These are phyloP conservation scores for Phialemoniopsis sp. DNA, from an alignment of 2,329 filamentous ascomycete species.

Conservation along the genomic window DNA sequence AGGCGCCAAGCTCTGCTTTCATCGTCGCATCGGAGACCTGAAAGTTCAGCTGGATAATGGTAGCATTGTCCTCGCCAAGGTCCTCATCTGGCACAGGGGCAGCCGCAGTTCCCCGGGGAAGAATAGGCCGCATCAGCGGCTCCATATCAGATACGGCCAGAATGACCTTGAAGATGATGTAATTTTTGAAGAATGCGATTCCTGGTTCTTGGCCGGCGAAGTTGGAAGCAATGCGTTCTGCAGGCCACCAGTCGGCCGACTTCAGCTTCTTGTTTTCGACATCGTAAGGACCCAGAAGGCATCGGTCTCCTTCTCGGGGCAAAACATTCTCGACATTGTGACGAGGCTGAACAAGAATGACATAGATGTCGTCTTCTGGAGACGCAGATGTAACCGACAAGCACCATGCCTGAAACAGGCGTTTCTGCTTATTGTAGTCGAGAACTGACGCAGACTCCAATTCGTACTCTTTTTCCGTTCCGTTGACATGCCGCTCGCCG, in stretches of 20 bases:
- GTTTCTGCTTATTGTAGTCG: slow-evolving; percentile 26
- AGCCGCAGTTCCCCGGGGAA: slow-evolving; percentile 1
- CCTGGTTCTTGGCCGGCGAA: slow-evolving; percentile 2
- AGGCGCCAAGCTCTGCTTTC: slow-evolving; percentile 10
- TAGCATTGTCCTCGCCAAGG: slow-evolving; percentile 5
- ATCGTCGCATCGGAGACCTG: slow-evolving; percentile 10
- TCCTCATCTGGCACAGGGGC: not conserved
- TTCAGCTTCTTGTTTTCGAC: not conserved
- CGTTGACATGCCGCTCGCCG: slow-evolving; percentile 6
- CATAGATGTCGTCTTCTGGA: slow-evolving; percentile 8
- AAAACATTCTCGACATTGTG: slow-evolving; percentile 1
- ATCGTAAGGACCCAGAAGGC: slow-evolving; percentile 6
- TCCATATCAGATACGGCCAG: not conserved
- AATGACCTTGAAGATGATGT: slow-evolving; percentile 8
- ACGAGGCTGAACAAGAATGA: slow-evolving; percentile 8
- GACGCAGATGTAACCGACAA: not conserved
- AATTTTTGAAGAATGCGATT: slow-evolving; percentile 5
- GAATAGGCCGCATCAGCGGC: slow-evolving; percentile 2
- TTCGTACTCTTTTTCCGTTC: slow-evolving; percentile 8
- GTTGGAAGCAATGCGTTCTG: slow-evolving; percentile 7
- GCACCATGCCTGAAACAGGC: slow-evolving; percentile 9
- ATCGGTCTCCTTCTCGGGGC: slow-evolving; percentile 9
- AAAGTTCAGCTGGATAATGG: slow-evolving; percentile 8
- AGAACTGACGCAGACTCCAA: slow-evolving; percentile 18
- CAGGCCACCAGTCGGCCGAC: slow-evolving; percentile 9